Evolutionary conservation across 192 early-diverging fungal genomes (phyloP).

Genomic region (Kappamyces sp.): DNA sequence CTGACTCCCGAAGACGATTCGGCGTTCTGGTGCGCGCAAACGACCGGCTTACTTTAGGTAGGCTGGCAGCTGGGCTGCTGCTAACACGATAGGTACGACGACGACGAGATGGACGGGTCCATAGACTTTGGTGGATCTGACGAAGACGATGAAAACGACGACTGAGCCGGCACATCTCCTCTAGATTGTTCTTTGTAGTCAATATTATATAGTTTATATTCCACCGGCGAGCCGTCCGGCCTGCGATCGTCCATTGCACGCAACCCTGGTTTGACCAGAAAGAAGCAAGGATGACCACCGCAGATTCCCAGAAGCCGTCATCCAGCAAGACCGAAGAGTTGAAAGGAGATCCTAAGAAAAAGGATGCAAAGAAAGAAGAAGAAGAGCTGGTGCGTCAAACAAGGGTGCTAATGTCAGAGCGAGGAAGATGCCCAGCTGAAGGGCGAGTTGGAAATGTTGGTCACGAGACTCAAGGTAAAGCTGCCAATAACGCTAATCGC

Average conservation of each 20-base stretch:
- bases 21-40: not conserved
- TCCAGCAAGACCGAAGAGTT: too few relatives aligned
- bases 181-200: too few relatives aligned
- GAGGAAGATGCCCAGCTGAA: constrained; percentile 96
- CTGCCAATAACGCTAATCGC: not conserved
- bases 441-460: constrained; percentile 88
- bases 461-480: constrained; percentile 80
- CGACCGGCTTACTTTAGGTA: not conserved
- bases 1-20: constrained; percentile 31
- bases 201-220: too few relatives aligned
- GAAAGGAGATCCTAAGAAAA: constrained; percentile 1
- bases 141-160: too few relatives aligned
- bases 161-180: too few relatives aligned
- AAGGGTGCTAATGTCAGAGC: constrained; percentile 49
- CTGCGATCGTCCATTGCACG: too few relatives aligned
- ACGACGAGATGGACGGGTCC: not conserved
- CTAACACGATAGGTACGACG: not conserved
- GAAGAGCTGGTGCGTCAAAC: constrained; percentile 14
- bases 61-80: not conserved
- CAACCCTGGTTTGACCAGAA: too few relatives aligned
- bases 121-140: too few relatives aligned
- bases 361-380: constrained; percentile 13
- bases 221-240: too few relatives aligned
- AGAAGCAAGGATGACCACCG: too few relatives aligned
- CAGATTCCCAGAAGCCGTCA: too few relatives aligned